These are phyloP conservation scores for Cyclotella atomus DNA, from an alignment of 108 stramenopile species.

Conservation along the genomic window DNA sequence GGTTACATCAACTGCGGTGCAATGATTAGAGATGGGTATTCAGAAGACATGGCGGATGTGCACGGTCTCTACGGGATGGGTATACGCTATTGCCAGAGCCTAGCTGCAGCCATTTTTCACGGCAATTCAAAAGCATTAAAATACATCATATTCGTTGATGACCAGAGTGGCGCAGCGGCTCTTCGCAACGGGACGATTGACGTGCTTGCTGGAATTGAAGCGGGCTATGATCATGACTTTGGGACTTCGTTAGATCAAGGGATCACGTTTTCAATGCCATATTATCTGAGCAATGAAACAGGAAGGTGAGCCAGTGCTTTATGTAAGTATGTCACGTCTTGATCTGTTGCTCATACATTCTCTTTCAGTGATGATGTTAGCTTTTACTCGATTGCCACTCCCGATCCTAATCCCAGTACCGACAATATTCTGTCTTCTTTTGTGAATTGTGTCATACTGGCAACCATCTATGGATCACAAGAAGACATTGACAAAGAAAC, in stretches of 20 bases:
- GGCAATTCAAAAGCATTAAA: constrained; percentile 28
- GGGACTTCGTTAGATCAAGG: constrained; percentile 20
- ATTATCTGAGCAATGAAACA: constrained; percentile 38
- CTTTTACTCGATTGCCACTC: constrained; percentile 44
- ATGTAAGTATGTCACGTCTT: no score
- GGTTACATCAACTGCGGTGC: constrained; percentile 52
- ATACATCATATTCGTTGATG: constrained; percentile 29
- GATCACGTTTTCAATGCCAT: constrained; percentile 46
- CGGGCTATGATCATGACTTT: constrained; percentile 40
- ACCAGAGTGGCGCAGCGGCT: constrained; percentile 33
- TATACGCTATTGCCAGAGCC: constrained; percentile 49
- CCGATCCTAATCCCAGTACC: constrained; percentile 50
- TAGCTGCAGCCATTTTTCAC: constrained; percentile 55
- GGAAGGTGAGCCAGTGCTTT: not conserved
- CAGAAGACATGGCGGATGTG: constrained; percentile 5
- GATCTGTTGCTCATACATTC: constrained; percentile 29
- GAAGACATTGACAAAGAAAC: constrained; percentile 37
- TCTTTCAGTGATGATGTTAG: constrained; percentile 34
- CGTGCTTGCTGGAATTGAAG: constrained; percentile 48
- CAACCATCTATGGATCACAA: constrained; percentile 55
- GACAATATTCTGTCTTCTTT: constrained; percentile 52
- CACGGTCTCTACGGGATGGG: constrained; percentile 42
- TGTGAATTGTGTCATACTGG: constrained; percentile 51
- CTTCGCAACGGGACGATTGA: constrained; percentile 51
- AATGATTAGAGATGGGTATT: constrained; percentile 17